Evolutionary conservation across 768 basidiomycete genomes (phyloP).

Genomic region (Xerocomus spinulosus): DNA sequence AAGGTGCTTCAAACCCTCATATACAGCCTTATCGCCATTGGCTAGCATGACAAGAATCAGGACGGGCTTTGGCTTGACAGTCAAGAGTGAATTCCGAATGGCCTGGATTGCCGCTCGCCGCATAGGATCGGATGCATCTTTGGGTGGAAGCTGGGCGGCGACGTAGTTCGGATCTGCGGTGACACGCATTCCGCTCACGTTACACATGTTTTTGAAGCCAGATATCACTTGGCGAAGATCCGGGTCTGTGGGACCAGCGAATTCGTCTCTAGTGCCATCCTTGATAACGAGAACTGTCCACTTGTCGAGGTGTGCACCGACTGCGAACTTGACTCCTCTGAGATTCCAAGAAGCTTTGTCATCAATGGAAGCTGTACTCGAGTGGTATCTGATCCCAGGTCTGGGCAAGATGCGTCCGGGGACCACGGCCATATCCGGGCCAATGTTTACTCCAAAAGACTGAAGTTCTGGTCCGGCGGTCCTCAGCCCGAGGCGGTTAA

Average conservation of each 20-base stretch:
- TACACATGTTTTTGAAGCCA: constrained; percentile 63
- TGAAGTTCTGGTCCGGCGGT: constrained; percentile 32
- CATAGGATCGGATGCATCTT: constrained; percentile 49
- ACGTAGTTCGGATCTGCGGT: constrained; percentile 29
- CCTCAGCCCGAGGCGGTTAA: constrained; percentile 40
- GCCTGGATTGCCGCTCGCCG: constrained; percentile 44
- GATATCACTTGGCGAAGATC: constrained; percentile 41
- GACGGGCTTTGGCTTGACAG: constrained; percentile 37
- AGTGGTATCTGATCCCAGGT: constrained; percentile 40
- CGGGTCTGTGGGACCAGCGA: constrained; percentile 48
- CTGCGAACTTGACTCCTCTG: constrained; percentile 53
- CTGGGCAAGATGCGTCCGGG: constrained; percentile 48
- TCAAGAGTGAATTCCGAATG: constrained; percentile 41
- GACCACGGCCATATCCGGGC: constrained; percentile 49
- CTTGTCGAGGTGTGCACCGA: constrained; percentile 49
- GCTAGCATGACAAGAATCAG: constrained; percentile 47
- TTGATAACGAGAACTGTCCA: constrained; percentile 70
- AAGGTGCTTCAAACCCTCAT: constrained; percentile 49
- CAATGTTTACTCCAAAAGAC: constrained; percentile 44
- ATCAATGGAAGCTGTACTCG: constrained; percentile 33
- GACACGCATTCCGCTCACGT: constrained; percentile 56
- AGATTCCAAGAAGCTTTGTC: constrained; percentile 52
- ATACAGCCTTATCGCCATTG: constrained; percentile 43
- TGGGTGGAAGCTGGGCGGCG: constrained; percentile 45
- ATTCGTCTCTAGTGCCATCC: constrained; percentile 60